These are phyloP conservation scores for Alternaria rosae DNA, from an alignment of 2,329 filamentous ascomycete genomes.

Conservation along the genomic window DNA sequence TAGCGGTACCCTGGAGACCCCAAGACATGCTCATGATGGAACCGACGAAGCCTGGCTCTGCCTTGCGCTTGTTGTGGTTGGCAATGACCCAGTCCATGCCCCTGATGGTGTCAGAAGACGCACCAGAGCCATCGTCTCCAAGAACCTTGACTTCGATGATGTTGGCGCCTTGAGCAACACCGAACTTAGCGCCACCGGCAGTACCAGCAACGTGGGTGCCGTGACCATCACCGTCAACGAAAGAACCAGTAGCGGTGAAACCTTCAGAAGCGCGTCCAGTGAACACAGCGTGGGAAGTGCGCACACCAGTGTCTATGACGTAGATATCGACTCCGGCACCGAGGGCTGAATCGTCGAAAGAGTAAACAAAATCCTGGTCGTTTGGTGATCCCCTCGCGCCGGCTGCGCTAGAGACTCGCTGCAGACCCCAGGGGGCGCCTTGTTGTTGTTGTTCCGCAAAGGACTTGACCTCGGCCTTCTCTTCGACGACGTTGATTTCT, in stretches of 20 bases:
- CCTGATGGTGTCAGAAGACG: slow-evolving; percentile 56
- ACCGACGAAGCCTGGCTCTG: slow-evolving; percentile 50
- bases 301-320: slow-evolving; percentile 59
- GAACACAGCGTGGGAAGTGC: slow-evolving; percentile 56
- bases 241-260: slow-evolving; percentile 49
- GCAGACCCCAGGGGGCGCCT: slow-evolving; percentile 56
- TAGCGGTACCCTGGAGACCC: slow-evolving; percentile 43
- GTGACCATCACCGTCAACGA: slow-evolving; percentile 55
- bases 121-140: slow-evolving; percentile 55
- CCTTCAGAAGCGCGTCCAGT: slow-evolving; percentile 52
- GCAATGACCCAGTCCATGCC: slow-evolving; percentile 59
- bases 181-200: slow-evolving; percentile 53
- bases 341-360: slow-evolving; percentile 46
- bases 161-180: slow-evolving; percentile 58
- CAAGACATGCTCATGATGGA: slow-evolving; percentile 59
- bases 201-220: slow-evolving; percentile 59
- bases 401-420: slow-evolving; percentile 52
- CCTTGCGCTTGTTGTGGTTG: slow-evolving; percentile 54
- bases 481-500: slow-evolving; percentile 54
- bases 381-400: slow-evolving; percentile 42
- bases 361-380: slow-evolving; percentile 52
- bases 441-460: slow-evolving; percentile 38
- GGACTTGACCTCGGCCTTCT: slow-evolving; percentile 46
- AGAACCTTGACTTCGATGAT: slow-evolving; percentile 62
- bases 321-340: slow-evolving; percentile 58